Base-by-base conservation (phyloP, 2,329 filamentous ascomycete genomes). In the Trichophyton mentagrophytes region DNA sequence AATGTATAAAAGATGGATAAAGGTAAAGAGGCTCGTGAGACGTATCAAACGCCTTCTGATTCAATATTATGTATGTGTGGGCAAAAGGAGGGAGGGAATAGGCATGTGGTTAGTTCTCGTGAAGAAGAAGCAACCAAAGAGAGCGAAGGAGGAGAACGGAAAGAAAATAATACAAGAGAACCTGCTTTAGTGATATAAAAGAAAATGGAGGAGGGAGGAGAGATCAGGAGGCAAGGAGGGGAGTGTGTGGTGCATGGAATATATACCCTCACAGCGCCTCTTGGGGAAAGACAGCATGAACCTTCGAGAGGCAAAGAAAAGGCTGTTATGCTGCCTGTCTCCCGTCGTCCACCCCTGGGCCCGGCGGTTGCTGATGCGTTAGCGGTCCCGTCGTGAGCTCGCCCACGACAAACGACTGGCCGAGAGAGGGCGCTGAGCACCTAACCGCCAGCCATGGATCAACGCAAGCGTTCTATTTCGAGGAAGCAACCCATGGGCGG, bases 51-150 rank as follows among this genome's bases (percentile, higher is more conserved):
- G 57, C 44, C 57, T 49, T 59, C 46, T 51, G 46, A 44, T 63
- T 40, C 53, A 56, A 47, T 60, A 59, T 61, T 61, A 59, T 38
- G n/a, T 57, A 56, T 59, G n/a, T 49, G 46, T 59, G 56, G 17
- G 53, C 46, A 58, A 53, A n/a, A 59, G 40, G 44, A 56, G 42
- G 53, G 60, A 27, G 58, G 59, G 58, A 20, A 46, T 60, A 30
- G 56, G 57, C 61, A 63, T 63, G 61, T 63, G 61, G 61, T 60
- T 63, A 51, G 60, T 59, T 59, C 61, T 53, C 60, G 61, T 63
- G 61, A 63, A 61, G 42, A 15, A 36, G 15, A 11, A 62, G 59
- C 30, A 58, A 42, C 38, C 44, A 40, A 53, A 30, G 22, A 56
- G 55, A 33, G 27, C 20, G 55, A 59, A 59, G 36, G 27, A 59